phyloP scores from a whole-genome alignment of 179 eudicot genomes.

The Silene noctiflora region DNA sequence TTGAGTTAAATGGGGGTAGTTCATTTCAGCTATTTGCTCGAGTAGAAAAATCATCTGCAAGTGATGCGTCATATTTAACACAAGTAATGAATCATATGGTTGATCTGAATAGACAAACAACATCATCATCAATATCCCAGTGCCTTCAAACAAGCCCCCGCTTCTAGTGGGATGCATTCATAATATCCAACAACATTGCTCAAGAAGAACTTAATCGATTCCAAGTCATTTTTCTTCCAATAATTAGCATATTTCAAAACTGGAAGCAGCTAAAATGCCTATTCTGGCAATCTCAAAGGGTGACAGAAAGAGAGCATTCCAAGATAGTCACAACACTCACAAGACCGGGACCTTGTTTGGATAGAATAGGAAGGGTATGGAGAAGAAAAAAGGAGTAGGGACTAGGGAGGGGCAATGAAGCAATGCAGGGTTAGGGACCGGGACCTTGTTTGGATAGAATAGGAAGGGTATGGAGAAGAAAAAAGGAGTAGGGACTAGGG shows the following conservation, averaged over 20 bases:
- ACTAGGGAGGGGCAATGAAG: no score
- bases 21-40: constrained; percentile 48
- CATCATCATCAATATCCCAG: neutral
- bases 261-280: neutral
- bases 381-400: no score
- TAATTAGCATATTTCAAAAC: neutral
- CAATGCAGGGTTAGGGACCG: no score
- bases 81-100: neutral
- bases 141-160: neutral
- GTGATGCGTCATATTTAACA: constrained; percentile 1
- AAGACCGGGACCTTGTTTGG: no score
- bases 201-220: neutral
- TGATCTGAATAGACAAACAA: neutral
- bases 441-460: no score
- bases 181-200: neutral
- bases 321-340: no score
- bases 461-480: no score
- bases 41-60: constrained; percentile 54
- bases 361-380: no score
- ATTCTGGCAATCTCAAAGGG: neutral
- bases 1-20: constrained; percentile 15
- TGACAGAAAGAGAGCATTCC: neutral
- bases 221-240: neutral
- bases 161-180: neutral
- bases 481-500: no score